Percentiles rank a stretch among this genome's conserved stretches.
Evolutionary conservation across 2,329 filamentous ascomycete genomes (phyloP).

Genomic region (Phaeoacremonium minimum): DNA sequence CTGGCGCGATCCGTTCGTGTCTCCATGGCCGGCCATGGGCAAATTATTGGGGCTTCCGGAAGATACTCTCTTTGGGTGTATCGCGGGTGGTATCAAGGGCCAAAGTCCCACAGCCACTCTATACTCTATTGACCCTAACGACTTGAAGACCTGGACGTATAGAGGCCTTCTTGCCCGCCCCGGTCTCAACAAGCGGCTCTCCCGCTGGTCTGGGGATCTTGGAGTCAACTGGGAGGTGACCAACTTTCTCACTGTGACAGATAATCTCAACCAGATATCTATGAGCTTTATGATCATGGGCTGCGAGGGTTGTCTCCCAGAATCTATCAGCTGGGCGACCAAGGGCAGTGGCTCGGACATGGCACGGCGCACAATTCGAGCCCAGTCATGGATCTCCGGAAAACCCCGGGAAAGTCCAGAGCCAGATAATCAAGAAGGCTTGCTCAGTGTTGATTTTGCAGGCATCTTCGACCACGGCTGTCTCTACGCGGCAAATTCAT

Average conservation of each 20-base stretch:
- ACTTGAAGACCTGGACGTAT: slow-evolving; percentile 39
- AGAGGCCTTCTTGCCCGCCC: slow-evolving; percentile 28
- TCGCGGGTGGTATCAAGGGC: slow-evolving; percentile 39
- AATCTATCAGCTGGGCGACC: no score
- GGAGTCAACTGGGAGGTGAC: slow-evolving; percentile 48
- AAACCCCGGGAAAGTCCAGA: no score
- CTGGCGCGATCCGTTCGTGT: slow-evolving; percentile 27
- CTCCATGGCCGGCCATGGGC: slow-evolving; percentile 16
- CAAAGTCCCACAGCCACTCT: slow-evolving; percentile 39
- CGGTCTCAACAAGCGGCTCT: slow-evolving; percentile 14
- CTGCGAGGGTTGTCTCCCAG: slow-evolving; percentile 31
- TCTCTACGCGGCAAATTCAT: slow-evolving; percentile 44
- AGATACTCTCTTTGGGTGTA: slow-evolving; percentile 35
- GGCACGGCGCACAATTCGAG: no score
- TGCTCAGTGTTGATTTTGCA: no score
- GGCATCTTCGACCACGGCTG: slow-evolving; percentile 44
- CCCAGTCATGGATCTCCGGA: no score
- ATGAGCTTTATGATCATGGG: slow-evolving; percentile 39
- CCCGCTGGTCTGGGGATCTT: slow-evolving; percentile 42
- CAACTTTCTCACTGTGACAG: slow-evolving; percentile 36
- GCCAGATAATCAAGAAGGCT: no score
- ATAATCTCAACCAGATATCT: slow-evolving; percentile 16
- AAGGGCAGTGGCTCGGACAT: no score
- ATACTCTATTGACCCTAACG: slow-evolving; percentile 32
- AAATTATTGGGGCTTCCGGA: slow-evolving; percentile 14